Evolutionary conservation across 2,329 filamentous ascomycete genomes (phyloP).

Genomic region (Aspergillus calidoustus): DNA sequence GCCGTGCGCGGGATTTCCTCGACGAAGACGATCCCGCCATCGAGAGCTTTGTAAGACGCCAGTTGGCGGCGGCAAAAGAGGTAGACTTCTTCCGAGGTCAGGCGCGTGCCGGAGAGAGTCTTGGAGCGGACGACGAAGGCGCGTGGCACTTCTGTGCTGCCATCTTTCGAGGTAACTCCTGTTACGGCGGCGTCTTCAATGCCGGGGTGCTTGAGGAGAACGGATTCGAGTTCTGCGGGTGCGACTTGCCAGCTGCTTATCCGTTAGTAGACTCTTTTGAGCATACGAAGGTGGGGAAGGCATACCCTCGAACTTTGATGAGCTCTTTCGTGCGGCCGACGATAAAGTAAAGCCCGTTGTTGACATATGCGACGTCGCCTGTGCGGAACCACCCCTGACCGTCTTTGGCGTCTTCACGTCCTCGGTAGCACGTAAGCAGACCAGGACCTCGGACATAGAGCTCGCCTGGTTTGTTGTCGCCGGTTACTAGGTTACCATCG

Average conservation of each 20-base stretch:
- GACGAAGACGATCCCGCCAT: slow-evolving; percentile 54
- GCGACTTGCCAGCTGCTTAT: slow-evolving; percentile 52
- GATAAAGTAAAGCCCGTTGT: slow-evolving; percentile 45
- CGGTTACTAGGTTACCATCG: slow-evolving; percentile 35
- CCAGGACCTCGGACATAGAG: slow-evolving; percentile 46
- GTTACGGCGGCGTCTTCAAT: slow-evolving; percentile 54
- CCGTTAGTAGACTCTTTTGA: background rate
- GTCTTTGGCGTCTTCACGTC: slow-evolving; percentile 41
- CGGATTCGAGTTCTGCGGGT: slow-evolving; percentile 53
- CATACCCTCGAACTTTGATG: slow-evolving; percentile 53
- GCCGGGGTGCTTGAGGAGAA: slow-evolving; percentile 49
- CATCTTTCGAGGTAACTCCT: slow-evolving; percentile 44
- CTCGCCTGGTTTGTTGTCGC: slow-evolving; percentile 44
- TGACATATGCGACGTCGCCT: slow-evolving; percentile 47
- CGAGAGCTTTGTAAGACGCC: slow-evolving; percentile 54
- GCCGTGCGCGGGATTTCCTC: slow-evolving; percentile 54
- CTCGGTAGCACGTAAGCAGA: slow-evolving; percentile 44
- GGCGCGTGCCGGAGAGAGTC: slow-evolving; percentile 23
- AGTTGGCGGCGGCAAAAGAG: slow-evolving; percentile 46
- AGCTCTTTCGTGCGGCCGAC: slow-evolving; percentile 50
- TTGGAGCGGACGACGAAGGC: slow-evolving; percentile 51
- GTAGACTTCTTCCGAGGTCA: slow-evolving; percentile 50
- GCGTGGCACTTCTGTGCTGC: slow-evolving; percentile 45
- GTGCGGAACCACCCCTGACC: slow-evolving; percentile 49
- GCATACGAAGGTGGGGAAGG: background rate